These are phyloP conservation scores for Magnusiomyces ingens DNA, from an alignment of 1,139 yeast species.

Conservation along the genomic window DNA sequence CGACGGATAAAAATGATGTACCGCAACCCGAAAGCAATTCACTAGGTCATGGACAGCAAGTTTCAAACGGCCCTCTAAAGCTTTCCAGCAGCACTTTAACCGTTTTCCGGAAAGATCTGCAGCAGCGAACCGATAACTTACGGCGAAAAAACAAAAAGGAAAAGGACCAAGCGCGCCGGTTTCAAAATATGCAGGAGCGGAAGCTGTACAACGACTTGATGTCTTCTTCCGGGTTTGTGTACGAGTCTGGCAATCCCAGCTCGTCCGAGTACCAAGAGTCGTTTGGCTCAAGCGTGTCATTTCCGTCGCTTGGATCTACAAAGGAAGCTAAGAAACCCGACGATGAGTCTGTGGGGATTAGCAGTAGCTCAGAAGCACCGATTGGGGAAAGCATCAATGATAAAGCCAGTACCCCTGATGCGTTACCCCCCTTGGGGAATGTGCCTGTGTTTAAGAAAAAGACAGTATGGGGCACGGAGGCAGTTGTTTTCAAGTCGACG, in stretches of 20 bases:
- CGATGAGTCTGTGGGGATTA: not conserved
- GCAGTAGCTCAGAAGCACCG: not conserved
- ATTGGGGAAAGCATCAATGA: not conserved
- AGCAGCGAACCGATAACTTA: not conserved
- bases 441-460: not conserved
- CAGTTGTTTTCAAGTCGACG: not conserved
- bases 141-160: not conserved
- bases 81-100: not conserved
- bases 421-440: conserved; percentile 2
- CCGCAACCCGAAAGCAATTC: not conserved
- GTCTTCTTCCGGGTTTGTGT: not conserved
- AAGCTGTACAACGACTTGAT: not conserved
- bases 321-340: no score
- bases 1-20: not conserved
- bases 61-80: not conserved
- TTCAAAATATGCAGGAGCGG: conserved; percentile 3
- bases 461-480: conserved; percentile 8
- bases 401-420: not conserved
- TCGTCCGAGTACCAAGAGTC: no score
- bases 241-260: no score
- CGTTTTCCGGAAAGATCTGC: not conserved
- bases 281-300: no score
- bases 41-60: not conserved
- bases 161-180: conserved; percentile 2
- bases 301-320: no score